Evolutionary conservation across 2,329 filamentous ascomycete genomes (phyloP).

Genomic region (Penicillium sp.): DNA sequence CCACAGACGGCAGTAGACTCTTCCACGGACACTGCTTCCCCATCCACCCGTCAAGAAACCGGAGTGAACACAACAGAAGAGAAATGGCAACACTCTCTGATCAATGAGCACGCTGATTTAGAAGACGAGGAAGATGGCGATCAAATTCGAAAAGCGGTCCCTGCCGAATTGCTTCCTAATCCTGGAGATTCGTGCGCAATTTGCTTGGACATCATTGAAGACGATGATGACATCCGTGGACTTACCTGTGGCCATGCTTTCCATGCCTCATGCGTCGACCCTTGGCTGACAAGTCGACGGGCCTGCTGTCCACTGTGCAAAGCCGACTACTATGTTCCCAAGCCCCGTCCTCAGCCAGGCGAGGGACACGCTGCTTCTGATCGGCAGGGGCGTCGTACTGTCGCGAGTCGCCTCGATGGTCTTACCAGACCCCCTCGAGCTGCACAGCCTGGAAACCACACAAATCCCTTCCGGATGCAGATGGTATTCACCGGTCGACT

Average conservation of each 20-base stretch:
- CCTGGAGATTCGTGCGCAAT: slow-evolving; percentile 95
- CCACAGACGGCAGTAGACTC: slow-evolving; percentile 24
- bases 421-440: slow-evolving; percentile 36
- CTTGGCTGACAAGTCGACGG: slow-evolving; percentile 90
- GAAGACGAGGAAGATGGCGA: slow-evolving; percentile 73
- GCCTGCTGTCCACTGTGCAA: slow-evolving; percentile 98
- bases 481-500: slow-evolving; percentile 43
- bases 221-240: slow-evolving; percentile 92
- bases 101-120: slow-evolving; percentile 56
- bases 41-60: slow-evolving; percentile 3
- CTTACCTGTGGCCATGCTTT: slow-evolving; percentile 97
- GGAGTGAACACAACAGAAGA: slow-evolving; percentile 13
- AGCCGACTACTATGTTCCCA: slow-evolving; percentile 94
- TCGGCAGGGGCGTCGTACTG: slow-evolving; percentile 33
- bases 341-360: slow-evolving; percentile 69
- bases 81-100: slow-evolving; percentile 31
- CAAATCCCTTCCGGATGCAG: slow-evolving; percentile 35
- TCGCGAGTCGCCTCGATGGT: slow-evolving; percentile 26
- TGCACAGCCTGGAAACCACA: slow-evolving; percentile 37
- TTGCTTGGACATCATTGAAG: slow-evolving; percentile 90
- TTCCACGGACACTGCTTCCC: background rate
- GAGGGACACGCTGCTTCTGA: slow-evolving; percentile 32
- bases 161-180: slow-evolving; percentile 75
- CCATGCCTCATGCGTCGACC: slow-evolving; percentile 92
- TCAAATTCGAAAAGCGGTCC: slow-evolving; percentile 78